Percentiles rank a stretch among this genome's conserved stretches.
Conservation (phyloP, 1,139 yeast genomes). For the Hemisphaericaspora xylanilytica region DNA sequence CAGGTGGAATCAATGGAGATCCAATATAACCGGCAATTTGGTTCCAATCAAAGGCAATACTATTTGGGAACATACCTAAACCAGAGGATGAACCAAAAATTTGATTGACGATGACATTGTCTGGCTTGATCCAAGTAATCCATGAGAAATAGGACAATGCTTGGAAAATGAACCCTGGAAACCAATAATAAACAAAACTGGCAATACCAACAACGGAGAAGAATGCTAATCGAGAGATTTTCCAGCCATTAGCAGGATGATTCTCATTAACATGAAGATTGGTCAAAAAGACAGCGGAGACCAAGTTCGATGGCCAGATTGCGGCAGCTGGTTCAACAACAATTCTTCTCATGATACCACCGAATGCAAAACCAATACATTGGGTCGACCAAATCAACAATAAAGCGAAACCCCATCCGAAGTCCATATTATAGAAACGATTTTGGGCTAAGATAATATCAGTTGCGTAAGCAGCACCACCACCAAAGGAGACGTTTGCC, state of each 20-base stretch:
- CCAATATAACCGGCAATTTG: constrained; percentile 55
- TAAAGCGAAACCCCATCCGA: constrained; percentile 40
- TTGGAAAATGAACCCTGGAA: constrained; percentile 42
- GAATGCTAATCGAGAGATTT: constrained; percentile 35
- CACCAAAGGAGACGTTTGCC: constrained; percentile 47
- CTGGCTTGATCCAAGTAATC: constrained; percentile 44
- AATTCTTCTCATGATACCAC: constrained; percentile 56
- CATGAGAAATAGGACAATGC: constrained; percentile 37
- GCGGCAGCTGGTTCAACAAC: constrained; percentile 62
- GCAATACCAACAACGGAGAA: constrained; percentile 27
- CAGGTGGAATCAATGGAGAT: constrained; percentile 69
- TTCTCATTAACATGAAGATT: constrained; percentile 62
- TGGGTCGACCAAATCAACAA: constrained; percentile 56
- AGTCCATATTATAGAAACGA: constrained; percentile 45
- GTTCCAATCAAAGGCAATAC: constrained; percentile 43
- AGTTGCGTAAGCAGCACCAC: constrained; percentile 61
- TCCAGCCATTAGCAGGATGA: constrained; percentile 49
- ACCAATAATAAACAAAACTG: constrained; percentile 39
- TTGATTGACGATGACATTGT: constrained; percentile 53
- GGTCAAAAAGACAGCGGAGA: constrained; percentile 46
- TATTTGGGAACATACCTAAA: constrained; percentile 56
- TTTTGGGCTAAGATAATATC: constrained; percentile 58
- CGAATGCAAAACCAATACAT: constrained; percentile 62
- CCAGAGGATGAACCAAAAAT: constrained; percentile 61
- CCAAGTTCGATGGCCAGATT: constrained; percentile 65